Conservation (phyloP, 352 stramenopile species). For the Globisporangium nunn region DNA sequence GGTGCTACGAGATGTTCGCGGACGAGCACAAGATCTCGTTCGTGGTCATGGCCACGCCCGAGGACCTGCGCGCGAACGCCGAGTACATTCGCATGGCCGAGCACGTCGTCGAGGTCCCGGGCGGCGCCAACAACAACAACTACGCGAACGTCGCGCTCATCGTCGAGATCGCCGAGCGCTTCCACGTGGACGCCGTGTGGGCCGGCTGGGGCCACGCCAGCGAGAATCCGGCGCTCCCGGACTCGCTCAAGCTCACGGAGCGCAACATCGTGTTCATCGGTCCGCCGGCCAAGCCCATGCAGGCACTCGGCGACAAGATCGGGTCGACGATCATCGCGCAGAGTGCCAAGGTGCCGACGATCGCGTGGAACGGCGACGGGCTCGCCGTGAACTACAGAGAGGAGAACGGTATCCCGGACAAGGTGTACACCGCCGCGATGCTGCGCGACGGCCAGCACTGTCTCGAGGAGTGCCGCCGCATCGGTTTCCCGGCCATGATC, state of each 20-base stretch:
- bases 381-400: slow-evolving; percentile 91
- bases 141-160: slow-evolving; percentile 99
- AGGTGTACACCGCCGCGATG: slow-evolving; percentile 92
- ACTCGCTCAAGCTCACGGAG: slow-evolving; percentile 86
- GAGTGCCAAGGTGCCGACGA: slow-evolving; percentile 97
- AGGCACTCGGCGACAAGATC: slow-evolving; percentile 99
- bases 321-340: slow-evolving; percentile 99
- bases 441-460: slow-evolving; percentile 91
- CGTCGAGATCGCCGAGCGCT: slow-evolving; percentile 95
- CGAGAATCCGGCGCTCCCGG: slow-evolving; percentile 97
- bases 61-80: slow-evolving; percentile 98
- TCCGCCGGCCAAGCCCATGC: slow-evolving; percentile 96
- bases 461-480: slow-evolving; percentile 88
- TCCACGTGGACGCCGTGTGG: slow-evolving; percentile 97
- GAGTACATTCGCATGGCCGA: slow-evolving; percentile 99
- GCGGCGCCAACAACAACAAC: slow-evolving; percentile 99
- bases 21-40: slow-evolving; percentile 93
- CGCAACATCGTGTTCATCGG: slow-evolving; percentile 99
- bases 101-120: slow-evolving; percentile 98
- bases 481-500: slow-evolving; percentile 99
- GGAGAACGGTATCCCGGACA: slow-evolving; percentile 85
- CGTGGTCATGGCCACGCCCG: slow-evolving; percentile 99
- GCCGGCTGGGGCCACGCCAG: slow-evolving; percentile 98
- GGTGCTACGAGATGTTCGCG: slow-evolving; percentile 98
- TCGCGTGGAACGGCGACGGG: slow-evolving; percentile 98